These are phyloP conservation scores for Venustampulla echinocandica DNA, from an alignment of 495 filamentous ascomycete species.

Conservation along the genomic window DNA sequence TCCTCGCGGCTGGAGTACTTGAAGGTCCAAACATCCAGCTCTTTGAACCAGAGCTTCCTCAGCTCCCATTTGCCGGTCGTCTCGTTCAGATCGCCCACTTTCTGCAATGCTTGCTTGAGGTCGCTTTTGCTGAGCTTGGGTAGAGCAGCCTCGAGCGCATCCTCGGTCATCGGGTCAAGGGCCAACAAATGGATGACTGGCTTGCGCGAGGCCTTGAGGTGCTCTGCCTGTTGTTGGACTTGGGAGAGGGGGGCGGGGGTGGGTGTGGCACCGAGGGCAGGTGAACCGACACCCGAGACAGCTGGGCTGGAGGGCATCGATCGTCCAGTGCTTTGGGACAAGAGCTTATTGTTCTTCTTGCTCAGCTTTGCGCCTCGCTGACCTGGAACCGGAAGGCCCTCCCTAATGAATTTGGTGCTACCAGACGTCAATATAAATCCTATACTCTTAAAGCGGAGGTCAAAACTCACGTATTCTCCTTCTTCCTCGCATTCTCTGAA, in stretches of 20 bases:
- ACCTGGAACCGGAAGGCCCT: conserved; percentile 23
- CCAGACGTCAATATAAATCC: conserved; percentile 25
- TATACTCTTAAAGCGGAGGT: conserved; percentile 13
- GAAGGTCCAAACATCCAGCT: conserved; percentile 76
- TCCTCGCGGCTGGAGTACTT: conserved; percentile 57
- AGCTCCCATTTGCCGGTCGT: conserved; percentile 53
- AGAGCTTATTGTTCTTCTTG: conserved; percentile 24
- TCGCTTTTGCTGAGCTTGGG: conserved; percentile 51
- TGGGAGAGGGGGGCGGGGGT: conserved; percentile 38
- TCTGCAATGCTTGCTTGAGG: conserved; percentile 44
- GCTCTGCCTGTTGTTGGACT: conserved; percentile 40
- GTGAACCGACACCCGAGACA: conserved; percentile 40
- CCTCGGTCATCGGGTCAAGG: conserved; percentile 46
- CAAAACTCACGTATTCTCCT: conserved; percentile 44
- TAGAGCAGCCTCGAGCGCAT: conserved; percentile 46
- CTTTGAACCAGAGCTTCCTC: conserved; percentile 65
- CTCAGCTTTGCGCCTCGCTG: conserved; percentile 26
- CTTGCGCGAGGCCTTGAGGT: conserved; percentile 44
- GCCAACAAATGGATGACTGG: conserved; percentile 71
- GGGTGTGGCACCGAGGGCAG: conserved; percentile 41
- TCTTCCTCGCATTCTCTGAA: conserved; percentile 29
- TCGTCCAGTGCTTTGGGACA: conserved; percentile 40
- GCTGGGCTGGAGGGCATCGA: conserved; percentile 59
- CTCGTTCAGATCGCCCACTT: conserved; percentile 48
- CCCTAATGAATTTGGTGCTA: conserved; percentile 28